A percentile compares a stretch with the other conserved stretches of the same genome.
Conservation (phyloP, 108 stramenopile genomes). For the Chaetoceros muelleri region DNA sequence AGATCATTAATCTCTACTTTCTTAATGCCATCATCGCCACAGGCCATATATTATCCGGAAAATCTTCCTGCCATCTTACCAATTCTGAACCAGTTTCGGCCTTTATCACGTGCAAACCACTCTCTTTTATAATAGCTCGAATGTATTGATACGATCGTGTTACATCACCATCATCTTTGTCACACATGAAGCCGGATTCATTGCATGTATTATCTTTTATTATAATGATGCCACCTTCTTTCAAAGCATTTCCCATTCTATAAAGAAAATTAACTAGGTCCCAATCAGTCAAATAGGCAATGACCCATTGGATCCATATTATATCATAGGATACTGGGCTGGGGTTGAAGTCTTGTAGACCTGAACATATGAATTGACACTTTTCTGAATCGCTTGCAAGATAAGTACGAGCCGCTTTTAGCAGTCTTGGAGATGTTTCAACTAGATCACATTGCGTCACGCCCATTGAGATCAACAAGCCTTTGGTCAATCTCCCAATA, state of each 20-base stretch:
- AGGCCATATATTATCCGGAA: conserved; percentile 82
- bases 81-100: conserved; percentile 7
- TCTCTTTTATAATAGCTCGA: conserved; percentile 51
- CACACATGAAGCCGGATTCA: conserved; percentile 67
- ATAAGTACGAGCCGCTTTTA: conserved; percentile 76
- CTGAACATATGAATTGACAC: conserved; percentile 70
- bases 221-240: conserved; percentile 55
- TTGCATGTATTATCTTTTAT: conserved; percentile 87
- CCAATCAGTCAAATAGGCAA: conserved; percentile 81
- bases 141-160: conserved; percentile 72
- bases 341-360: conserved; percentile 83
- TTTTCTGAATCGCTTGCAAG: conserved; percentile 40
- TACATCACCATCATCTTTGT: conserved; percentile 76
- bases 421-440: conserved; percentile 81
- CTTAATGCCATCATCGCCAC: conserved; percentile 78
- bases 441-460: conserved; percentile 67
- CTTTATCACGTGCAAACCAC: conserved; percentile 52
- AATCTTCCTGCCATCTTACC: conserved; percentile 41
- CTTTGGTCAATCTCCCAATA: conserved; percentile 87
- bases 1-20: no score
- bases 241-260: conserved; percentile 45
- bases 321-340: conserved; percentile 49
- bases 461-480: conserved; percentile 64
- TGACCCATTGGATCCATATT: conserved; percentile 92
- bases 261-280: conserved; percentile 74